These are phyloP conservation scores for Cardamine resedifolia DNA, from an alignment of 345 rosid species.

Conservation along the genomic window DNA sequence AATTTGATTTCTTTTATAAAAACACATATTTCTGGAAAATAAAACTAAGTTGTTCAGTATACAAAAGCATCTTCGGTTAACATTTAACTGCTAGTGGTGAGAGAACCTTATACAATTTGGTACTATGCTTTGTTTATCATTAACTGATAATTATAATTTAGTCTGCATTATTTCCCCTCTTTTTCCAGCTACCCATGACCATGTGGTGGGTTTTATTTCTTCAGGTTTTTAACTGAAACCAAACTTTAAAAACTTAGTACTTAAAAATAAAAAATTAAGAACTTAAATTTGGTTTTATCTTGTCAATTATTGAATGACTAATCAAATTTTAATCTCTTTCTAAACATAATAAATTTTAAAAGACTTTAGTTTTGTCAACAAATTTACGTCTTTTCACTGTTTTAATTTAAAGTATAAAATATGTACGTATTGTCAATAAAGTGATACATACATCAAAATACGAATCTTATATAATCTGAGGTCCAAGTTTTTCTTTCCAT, in stretches of 20 bases:
- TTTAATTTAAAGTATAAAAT: background rate
- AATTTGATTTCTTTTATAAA: background rate
- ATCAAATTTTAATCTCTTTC: background rate
- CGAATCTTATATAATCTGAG: conserved; percentile 24
- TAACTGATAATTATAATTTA: background rate
- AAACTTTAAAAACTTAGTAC: background rate
- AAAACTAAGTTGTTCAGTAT: conserved; percentile 11
- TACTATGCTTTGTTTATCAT: background rate
- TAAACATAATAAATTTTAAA: background rate
- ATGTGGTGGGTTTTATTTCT: conserved; percentile 25
- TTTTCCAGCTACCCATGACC: conserved; percentile 26
- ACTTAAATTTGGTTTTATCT: background rate
- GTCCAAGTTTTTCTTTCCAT: conserved; percentile 4
- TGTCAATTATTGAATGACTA: background rate
- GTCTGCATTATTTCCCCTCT: background rate
- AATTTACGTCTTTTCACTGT: conserved; percentile 13
- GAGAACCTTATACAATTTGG: conserved; percentile 6
- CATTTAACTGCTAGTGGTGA: conserved; percentile 32
- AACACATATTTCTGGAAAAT: background rate
- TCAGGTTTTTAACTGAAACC: background rate
- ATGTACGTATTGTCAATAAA: conserved; percentile 22
- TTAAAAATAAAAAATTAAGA: background rate
- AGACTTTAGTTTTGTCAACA: background rate
- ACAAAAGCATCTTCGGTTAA: conserved; percentile 35
- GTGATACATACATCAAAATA: conserved; percentile 24